phyloP scores from a whole-genome alignment of 169 alveolate genomes.

The Cystoisospora suis region DNA sequence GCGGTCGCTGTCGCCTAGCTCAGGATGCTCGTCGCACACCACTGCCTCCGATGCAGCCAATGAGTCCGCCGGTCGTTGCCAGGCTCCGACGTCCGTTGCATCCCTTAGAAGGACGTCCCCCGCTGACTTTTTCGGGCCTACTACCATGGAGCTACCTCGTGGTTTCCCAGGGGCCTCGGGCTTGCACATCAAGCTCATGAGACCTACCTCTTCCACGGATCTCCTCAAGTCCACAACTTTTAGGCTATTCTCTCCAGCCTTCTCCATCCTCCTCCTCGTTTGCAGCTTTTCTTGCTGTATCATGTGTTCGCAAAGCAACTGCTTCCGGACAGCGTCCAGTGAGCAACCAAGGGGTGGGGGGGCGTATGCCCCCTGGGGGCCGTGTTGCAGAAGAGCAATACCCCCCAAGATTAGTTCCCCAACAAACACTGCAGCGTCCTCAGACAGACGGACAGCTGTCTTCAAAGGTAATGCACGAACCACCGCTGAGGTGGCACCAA shows the following conservation, averaged over 20 bases:
- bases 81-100: too few relatives aligned
- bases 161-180: too few relatives aligned
- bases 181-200: too few relatives aligned
- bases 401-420: slow-evolving; percentile 57
- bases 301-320: not conserved
- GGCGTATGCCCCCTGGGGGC: slow-evolving; percentile 31
- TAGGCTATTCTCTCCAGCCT: slow-evolving; percentile 29
- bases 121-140: too few relatives aligned
- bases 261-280: slow-evolving; percentile 47
- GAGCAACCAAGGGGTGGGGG: slow-evolving; percentile 31
- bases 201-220: not conserved
- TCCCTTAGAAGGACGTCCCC: too few relatives aligned
- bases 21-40: not conserved
- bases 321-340: not conserved
- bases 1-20: not conserved
- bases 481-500: not conserved
- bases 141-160: too few relatives aligned
- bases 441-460: not conserved
- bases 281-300: slow-evolving; percentile 46
- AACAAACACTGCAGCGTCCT: slow-evolving; percentile 15
- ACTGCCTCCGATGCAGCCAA: too few relatives aligned
- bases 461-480: not conserved
- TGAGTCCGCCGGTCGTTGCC: too few relatives aligned
- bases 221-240: slow-evolving; percentile 4
- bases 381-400: slow-evolving; percentile 62